A percentile compares a stretch with the other conserved stretches of the same genome.
phyloP scores from a whole-genome alignment of 768 basidiomycete species.

The Calocybe indica region DNA sequence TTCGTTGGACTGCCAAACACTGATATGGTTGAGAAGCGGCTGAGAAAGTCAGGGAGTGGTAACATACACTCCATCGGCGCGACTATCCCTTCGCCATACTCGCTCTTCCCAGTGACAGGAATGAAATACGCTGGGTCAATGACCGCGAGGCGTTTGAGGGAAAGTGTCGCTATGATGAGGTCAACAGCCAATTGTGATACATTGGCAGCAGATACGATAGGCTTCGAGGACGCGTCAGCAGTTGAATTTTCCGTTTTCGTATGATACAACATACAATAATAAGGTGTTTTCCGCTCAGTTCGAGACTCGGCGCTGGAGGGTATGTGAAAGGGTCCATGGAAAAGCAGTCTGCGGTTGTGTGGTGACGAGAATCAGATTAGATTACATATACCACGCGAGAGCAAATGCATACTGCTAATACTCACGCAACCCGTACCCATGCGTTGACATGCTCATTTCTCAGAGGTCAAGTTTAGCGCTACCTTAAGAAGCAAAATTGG shows the following conservation, averaged over 20 bases:
- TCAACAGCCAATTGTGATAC: slow-evolving; percentile 76
- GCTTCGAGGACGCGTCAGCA: slow-evolving; percentile 25
- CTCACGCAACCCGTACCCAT: too few species aligned
- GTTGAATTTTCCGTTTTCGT: background rate
- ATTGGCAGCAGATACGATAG: slow-evolving; percentile 77
- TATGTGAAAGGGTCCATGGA: too few species aligned
- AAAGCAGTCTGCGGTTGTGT: too few species aligned
- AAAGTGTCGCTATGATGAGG: slow-evolving; percentile 62
- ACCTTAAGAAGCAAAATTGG: too few species aligned
- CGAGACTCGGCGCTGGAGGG: too few species aligned
- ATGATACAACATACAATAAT: background rate
- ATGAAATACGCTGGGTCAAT: slow-evolving; percentile 60
- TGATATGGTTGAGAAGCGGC: slow-evolving; percentile 16
- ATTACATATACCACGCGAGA: too few species aligned
- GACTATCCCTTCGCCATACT: slow-evolving; percentile 59
- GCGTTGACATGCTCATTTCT: too few species aligned
- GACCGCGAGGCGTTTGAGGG: slow-evolving; percentile 52
- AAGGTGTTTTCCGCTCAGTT: background rate
- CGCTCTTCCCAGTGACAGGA: slow-evolving; percentile 69
- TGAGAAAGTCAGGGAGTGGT: background rate
- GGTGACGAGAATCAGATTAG: too few species aligned
- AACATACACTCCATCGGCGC: slow-evolving; percentile 71
- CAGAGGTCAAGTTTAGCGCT: too few species aligned
- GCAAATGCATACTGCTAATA: too few species aligned
- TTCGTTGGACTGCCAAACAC: slow-evolving; percentile 55